These are phyloP conservation scores for Gypsophila paniculata DNA, from an alignment of 179 eudicot species.

Conservation along the genomic window DNA sequence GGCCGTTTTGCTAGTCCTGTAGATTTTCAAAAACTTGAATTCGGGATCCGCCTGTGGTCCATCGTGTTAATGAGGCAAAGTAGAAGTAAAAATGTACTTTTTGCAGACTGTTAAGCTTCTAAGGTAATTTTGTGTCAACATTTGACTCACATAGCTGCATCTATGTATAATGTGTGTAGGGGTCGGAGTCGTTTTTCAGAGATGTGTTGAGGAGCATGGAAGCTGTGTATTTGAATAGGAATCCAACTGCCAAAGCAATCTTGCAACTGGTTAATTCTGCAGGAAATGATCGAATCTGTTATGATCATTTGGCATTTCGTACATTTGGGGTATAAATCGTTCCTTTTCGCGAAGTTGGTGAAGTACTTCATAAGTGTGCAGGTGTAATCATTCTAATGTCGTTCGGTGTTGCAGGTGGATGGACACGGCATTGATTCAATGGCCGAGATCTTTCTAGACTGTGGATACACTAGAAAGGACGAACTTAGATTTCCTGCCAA, in stretches of 20 bases:
- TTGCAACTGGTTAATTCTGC: constrained; percentile 72
- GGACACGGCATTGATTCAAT: constrained; percentile 92
- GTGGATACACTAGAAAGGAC: constrained; percentile 70
- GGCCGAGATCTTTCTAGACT: constrained; percentile 70
- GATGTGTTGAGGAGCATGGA: constrained; percentile 69
- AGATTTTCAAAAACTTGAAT: no score
- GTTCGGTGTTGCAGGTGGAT: constrained; percentile 43
- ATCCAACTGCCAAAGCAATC: constrained; percentile 83
- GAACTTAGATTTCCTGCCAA: constrained; percentile 89
- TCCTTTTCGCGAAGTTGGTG: no score
- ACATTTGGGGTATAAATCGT: constrained; percentile 75
- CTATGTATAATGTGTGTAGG: constrained; percentile 41
- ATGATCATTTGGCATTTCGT: constrained; percentile 93
- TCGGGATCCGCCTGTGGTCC: no score
- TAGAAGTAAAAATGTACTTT: neutral
- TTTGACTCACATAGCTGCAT: neutral
- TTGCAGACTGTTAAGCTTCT: neutral
- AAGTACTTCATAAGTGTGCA: neutral
- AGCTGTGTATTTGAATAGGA: constrained; percentile 64
- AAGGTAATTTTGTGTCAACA: neutral
- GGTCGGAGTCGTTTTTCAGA: constrained; percentile 80
- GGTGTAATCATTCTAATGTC: neutral
- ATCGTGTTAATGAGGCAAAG: neutral
- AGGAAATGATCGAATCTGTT: constrained; percentile 57
- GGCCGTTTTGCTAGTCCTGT: no score